A percentile compares a stretch with the other conserved stretches of the same genome.
Conservation (phyloP, 352 stramenopile species). For the Pythium aphanidermatum region DNA sequence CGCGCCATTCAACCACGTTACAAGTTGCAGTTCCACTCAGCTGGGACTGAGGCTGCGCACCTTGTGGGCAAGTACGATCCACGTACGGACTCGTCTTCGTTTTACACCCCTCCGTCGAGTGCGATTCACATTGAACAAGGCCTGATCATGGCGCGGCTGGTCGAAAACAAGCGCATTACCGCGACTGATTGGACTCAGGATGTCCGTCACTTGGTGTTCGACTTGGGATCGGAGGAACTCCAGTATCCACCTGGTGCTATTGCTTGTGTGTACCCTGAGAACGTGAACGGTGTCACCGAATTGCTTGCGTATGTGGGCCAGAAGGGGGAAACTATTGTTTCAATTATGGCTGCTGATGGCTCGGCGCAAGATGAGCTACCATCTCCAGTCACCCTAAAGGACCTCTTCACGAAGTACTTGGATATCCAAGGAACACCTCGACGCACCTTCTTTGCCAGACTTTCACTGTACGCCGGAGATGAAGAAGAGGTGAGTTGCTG, state of each 20-base stretch:
- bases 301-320: slow-evolving; percentile 52
- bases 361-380: slow-evolving; percentile 47
- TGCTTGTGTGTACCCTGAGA: slow-evolving; percentile 74
- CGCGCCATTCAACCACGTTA: slow-evolving; percentile 49
- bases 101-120: slow-evolving; percentile 52
- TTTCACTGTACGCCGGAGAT: slow-evolving; percentile 78
- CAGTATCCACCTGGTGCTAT: slow-evolving; percentile 67
- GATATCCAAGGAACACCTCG: slow-evolving; percentile 84
- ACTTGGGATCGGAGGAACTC: slow-evolving; percentile 24
- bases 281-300: slow-evolving; percentile 57
- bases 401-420: slow-evolving; percentile 82
- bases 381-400: slow-evolving; percentile 34
- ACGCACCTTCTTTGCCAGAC: slow-evolving; percentile 81
- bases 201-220: slow-evolving; percentile 73
- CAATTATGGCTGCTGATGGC: slow-evolving; percentile 42
- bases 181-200: slow-evolving; percentile 73
- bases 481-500: slow-evolving; percentile 59
- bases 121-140: slow-evolving; percentile 33
- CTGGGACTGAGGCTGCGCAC: slow-evolving; percentile 11
- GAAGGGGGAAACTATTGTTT: slow-evolving; percentile 31
- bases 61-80: slow-evolving; percentile 19
- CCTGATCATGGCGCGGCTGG: slow-evolving; percentile 45
- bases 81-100: slow-evolving; percentile 29
- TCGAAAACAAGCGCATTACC: slow-evolving; percentile 61
- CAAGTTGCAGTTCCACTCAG: slow-evolving; percentile 25